Base-by-base conservation (phyloP, 768 basidiomycete species). In the Leccinum disarticulatum region DNA sequence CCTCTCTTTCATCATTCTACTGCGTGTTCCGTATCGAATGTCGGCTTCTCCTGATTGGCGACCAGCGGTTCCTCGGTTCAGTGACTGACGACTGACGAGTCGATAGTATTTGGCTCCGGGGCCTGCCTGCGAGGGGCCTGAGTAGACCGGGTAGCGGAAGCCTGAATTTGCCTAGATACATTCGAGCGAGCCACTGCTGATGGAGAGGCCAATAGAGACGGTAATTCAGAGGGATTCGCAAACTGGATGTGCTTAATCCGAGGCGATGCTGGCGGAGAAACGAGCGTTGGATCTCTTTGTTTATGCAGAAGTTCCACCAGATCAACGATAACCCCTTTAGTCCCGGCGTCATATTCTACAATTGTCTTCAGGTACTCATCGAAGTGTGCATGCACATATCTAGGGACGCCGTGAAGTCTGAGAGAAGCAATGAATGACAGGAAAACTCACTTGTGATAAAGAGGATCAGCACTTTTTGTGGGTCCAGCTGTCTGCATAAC, bases 51-150 rank as follows among this genome's bases (percentile, higher is more conserved):
- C n/a, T n/a, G n/a, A n/a, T n/a, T n/a, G n/a, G n/a, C n/a, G 25
- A 22, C 46, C 6, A 31, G 54, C 35, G 64, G 53, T 38, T 58
- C 58, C 51, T 65, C 63, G 15, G n/a, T 28, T 14, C 58, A 73
- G 19, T 48, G 43, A 46, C 6, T 70, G 33, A 80, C 77, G 2
- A 76, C 70, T 43, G 74, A 80, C 77, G 2, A 76, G 70, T 43
- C 75, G 74, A 55, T 73, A 64, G 27, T 19, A 56, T 41, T 51
- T 50, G 56, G 36, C 43, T 54, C 46, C 31, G 1, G 33, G 13
- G 33, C 33, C 33, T 33, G 11, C 7, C 9, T 36, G 22, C 56
- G 59, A 17, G 55, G 19, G 17, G 47, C 17, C n/a, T 55, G 53
- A 36, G 1, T 43, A 35, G 10, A 30, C 30, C 55, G 52, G 15